Conservation (phyloP, 2,329 filamentous ascomycete species). For the Nothophoma quercina region DNA sequence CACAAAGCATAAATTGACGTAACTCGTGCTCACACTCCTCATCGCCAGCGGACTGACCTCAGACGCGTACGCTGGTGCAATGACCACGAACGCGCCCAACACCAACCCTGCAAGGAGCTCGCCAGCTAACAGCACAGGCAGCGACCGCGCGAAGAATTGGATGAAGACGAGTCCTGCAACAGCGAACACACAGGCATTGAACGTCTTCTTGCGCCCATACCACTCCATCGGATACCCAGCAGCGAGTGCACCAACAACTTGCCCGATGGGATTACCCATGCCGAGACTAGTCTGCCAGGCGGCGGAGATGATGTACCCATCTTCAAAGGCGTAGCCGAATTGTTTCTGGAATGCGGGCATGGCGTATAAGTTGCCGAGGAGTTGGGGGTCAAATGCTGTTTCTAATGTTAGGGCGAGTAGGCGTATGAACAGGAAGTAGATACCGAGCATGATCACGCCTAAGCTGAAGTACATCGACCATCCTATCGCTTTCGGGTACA, state of each 20-base stretch:
- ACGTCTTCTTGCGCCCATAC: slow-evolving; percentile 34
- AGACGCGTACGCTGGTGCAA: slow-evolving; percentile 22
- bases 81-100: slow-evolving; percentile 26
- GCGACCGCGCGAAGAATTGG: slow-evolving; percentile 64
- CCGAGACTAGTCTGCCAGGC: slow-evolving; percentile 51
- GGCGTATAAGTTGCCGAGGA: slow-evolving; percentile 69
- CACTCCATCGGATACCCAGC: slow-evolving; percentile 45
- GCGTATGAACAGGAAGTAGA: background rate
- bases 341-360: slow-evolving; percentile 64
- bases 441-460: slow-evolving; percentile 65
- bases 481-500: slow-evolving; percentile 56
- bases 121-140: slow-evolving; percentile 21
- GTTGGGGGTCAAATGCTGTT: slow-evolving; percentile 67
- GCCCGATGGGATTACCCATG: slow-evolving; percentile 64
- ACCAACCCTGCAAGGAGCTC: slow-evolving; percentile 25
- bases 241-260: slow-evolving; percentile 62
- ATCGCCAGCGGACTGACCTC: slow-evolving; percentile 59
- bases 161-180: slow-evolving; percentile 62
- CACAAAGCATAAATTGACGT: slow-evolving; percentile 69
- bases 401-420: background rate
- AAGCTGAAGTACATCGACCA: slow-evolving; percentile 69
- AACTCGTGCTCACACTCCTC: slow-evolving; percentile 65
- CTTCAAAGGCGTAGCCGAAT: slow-evolving; percentile 57
- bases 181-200: slow-evolving; percentile 21
- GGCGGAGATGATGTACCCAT: slow-evolving; percentile 45